Evolutionary conservation across 768 basidiomycete species (phyloP), one percentile per base, ranked within the genome.

Genomic region (Lactifluus subvellereus): DNA sequence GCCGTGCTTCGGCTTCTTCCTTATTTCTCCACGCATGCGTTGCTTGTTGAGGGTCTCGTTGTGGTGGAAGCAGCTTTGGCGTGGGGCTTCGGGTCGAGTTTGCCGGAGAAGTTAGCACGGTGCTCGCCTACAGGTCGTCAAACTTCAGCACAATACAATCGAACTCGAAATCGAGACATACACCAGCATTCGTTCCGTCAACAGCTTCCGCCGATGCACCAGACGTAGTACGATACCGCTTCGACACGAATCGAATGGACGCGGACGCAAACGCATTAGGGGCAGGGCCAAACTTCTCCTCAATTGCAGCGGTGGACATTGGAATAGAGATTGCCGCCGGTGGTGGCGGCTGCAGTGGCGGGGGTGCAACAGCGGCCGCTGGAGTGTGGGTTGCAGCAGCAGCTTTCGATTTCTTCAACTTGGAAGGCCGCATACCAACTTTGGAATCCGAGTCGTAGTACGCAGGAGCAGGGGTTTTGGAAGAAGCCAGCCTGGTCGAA

Each of bases 181-280:
- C 90, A 54, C 87, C 86, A 59, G 66, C 67, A 20, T 62, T 61
- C 7, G 88, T 89, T 42, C 90, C 90, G 69, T 91, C 84, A 67
- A 84, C 81, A 30, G 88, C 90, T 71, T 92, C 90, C 37, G 88
- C 77, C 47, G 90, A 92, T 38, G 84, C 85, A 42, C 82, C 79
- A 16, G 90, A 91, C 47, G 91, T 77, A 7, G 86, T 85, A 37
- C 85, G 82, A 71, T 85, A 79, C 68, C 82, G 78, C 69, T 81
- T 85, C 43, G 77, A 77, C 66, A 89, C 66, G 68, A 88, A 79
- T 49, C 83, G 82, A 73, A 89, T 87, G 0, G 87, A 82, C 18
- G 80, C 80, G 0, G 87, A 82, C 16, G 80, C 80, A 67, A 85
- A 84, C 22, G 83, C 77, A 57, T 78, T 81, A 37, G 79, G 73